These are phyloP conservation scores for Tricholoma hemisulphureum DNA, from an alignment of 768 basidiomycete genomes.

Conservation along the genomic window DNA sequence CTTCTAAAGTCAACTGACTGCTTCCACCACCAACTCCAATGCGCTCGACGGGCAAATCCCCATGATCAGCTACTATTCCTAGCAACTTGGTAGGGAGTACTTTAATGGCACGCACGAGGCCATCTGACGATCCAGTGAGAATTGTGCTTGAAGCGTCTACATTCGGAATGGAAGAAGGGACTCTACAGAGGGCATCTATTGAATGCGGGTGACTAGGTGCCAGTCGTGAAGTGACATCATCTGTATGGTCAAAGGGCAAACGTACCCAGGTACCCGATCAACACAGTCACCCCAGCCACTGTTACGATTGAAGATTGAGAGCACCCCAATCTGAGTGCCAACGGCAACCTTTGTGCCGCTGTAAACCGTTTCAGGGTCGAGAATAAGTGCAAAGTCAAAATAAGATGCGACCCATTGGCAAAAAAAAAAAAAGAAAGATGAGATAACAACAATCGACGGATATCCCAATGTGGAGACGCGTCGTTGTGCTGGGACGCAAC, in stretches of 20 bases:
- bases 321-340: conserved; percentile 85
- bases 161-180: conserved; percentile 61
- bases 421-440: too few relatives aligned
- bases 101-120: conserved; percentile 82
- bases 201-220: conserved; percentile 81
- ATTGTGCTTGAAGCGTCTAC: conserved; percentile 68
- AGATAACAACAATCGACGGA: too few relatives aligned
- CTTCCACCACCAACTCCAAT: conserved; percentile 58
- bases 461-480: neutral
- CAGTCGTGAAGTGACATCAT: neutral
- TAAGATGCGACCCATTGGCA: neutral
- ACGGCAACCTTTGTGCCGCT: conserved; percentile 82
- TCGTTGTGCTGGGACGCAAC: neutral
- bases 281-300: conserved; percentile 93
- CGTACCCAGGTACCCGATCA: conserved; percentile 83
- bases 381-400: neutral
- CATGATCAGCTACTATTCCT: conserved; percentile 89
- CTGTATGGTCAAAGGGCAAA: conserved; percentile 7
- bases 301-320: conserved; percentile 85
- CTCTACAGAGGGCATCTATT: conserved; percentile 78
- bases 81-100: conserved; percentile 86
- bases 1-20: conserved; percentile 31
- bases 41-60: conserved; percentile 88
- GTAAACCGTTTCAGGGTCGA: neutral
- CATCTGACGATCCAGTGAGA: conserved; percentile 90